Conservation (phyloP, 1,284 basidiomycete species). For the Rhodotorula sp. region DNA sequence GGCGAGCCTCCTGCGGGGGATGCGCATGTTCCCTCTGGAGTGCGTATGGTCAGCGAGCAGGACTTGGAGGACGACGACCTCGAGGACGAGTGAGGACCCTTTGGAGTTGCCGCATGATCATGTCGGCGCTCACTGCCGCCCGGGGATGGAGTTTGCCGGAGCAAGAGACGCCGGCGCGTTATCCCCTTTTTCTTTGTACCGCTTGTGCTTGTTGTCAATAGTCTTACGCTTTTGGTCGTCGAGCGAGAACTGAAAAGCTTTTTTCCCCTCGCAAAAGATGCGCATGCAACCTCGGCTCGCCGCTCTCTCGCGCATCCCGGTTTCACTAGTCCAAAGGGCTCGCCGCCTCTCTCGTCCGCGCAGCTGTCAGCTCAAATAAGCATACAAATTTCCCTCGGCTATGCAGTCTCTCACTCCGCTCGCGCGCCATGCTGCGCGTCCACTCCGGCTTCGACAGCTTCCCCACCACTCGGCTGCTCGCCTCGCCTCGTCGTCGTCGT, state of each 20-base stretch:
- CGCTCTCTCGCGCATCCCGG: background rate
- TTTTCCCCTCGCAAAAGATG: background rate
- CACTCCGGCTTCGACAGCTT: background rate
- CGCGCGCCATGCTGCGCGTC: background rate
- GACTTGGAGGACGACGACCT: slow-evolving; percentile 9
- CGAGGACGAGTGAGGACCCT: too few relatives aligned
- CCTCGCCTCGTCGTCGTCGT: background rate
- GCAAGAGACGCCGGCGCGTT: too few relatives aligned
- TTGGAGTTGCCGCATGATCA: too few relatives aligned
- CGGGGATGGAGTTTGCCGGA: too few relatives aligned
- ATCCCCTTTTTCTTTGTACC: background rate
- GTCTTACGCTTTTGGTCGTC: background rate
- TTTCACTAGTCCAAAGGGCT: background rate
- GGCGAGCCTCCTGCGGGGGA: slow-evolving; percentile 14
- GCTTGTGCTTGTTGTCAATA: background rate
- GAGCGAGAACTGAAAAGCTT: background rate
- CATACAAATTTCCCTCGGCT: background rate
- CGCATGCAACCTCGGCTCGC: background rate
- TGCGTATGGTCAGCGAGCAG: slow-evolving; percentile 23
- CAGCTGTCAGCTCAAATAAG: too few relatives aligned
- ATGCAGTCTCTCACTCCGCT: background rate
- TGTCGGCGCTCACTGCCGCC: too few relatives aligned
- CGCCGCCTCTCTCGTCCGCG: too few relatives aligned
- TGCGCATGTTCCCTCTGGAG: background rate
- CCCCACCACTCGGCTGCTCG: background rate